These are phyloP conservation scores for Diaporthe sp. DNA, from an alignment of 2,329 filamentous ascomycete species.

Conservation along the genomic window DNA sequence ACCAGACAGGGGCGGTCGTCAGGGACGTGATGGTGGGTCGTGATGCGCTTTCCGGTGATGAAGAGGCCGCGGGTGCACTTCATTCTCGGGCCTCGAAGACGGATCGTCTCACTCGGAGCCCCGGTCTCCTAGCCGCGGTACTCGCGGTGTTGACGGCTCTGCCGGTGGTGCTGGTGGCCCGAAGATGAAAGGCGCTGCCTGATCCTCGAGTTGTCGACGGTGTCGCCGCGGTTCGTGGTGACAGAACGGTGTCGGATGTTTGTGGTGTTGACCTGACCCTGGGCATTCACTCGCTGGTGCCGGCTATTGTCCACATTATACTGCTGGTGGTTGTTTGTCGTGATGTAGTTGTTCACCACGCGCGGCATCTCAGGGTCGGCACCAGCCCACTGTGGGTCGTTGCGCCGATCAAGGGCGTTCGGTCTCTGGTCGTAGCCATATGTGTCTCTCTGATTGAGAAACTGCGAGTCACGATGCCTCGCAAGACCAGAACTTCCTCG, in stretches of 20 bases:
- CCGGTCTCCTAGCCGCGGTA: slow-evolving; percentile 8
- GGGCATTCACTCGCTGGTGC: background rate
- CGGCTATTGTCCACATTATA: slow-evolving; percentile 5
- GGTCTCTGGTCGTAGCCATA: background rate
- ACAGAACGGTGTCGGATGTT: background rate
- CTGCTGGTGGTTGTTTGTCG: background rate
- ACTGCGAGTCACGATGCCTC: background rate
- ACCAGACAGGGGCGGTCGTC: background rate
- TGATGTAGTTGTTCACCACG: background rate
- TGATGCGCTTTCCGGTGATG: background rate
- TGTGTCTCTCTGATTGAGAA: background rate
- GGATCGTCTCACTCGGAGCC: background rate
- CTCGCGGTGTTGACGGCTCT: background rate
- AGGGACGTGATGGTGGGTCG: background rate
- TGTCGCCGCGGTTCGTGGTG: background rate
- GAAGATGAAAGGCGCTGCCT: background rate
- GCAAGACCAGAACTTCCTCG: background rate
- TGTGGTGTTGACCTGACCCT: background rate
- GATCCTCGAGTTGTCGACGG: background rate
- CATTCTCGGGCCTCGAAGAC: background rate
- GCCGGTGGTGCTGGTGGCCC: background rate
- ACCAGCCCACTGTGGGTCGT: no score
- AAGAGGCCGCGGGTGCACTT: background rate
- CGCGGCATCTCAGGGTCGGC: background rate
- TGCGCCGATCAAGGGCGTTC: background rate